These are phyloP conservation scores for Tricholoma hemisulphureum DNA, from an alignment of 768 basidiomycete genomes.

Conservation along the genomic window DNA sequence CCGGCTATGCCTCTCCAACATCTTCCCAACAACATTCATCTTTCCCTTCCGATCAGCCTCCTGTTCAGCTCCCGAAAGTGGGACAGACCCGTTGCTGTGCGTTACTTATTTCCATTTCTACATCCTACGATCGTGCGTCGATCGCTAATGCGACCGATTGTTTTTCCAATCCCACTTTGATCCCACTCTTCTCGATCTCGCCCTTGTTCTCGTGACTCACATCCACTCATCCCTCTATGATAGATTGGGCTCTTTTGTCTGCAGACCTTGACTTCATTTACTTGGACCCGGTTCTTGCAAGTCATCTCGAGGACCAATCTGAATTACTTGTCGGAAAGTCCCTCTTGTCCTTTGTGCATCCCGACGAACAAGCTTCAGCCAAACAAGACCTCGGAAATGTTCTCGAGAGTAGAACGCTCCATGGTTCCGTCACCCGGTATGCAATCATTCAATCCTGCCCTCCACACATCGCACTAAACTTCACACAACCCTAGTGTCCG, in stretches of 20 bases:
- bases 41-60: constrained; percentile 20
- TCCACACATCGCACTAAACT: constrained; percentile 22
- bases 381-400: constrained; percentile 72
- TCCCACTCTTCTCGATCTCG: constrained; percentile 22
- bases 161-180: constrained; percentile 13
- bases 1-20: constrained; percentile 6
- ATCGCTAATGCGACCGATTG: constrained; percentile 27
- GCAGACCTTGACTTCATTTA: constrained; percentile 76
- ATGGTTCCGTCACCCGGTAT: constrained; percentile 81
- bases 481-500: constrained; percentile 56
- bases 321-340: constrained; percentile 66
- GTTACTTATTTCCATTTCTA: constrained; percentile 29
- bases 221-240: constrained; percentile 11
- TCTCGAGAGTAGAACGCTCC: constrained; percentile 69
- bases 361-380: constrained; percentile 77
- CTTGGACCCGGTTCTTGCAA: constrained; percentile 75
- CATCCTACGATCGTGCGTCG: constrained; percentile 35
- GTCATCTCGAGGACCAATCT: constrained; percentile 72
- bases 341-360: constrained; percentile 78
- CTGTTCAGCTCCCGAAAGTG: constrained; percentile 52
- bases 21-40: neutral
- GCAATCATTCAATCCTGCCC: constrained; percentile 15
- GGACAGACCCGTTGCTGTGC: constrained; percentile 78
- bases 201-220: constrained; percentile 1
- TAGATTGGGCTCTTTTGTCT: constrained; percentile 84